phyloP scores from a whole-genome alignment of 371 early-diverging fungal genomes.

The Lichtheimia hyalospora region DNA sequence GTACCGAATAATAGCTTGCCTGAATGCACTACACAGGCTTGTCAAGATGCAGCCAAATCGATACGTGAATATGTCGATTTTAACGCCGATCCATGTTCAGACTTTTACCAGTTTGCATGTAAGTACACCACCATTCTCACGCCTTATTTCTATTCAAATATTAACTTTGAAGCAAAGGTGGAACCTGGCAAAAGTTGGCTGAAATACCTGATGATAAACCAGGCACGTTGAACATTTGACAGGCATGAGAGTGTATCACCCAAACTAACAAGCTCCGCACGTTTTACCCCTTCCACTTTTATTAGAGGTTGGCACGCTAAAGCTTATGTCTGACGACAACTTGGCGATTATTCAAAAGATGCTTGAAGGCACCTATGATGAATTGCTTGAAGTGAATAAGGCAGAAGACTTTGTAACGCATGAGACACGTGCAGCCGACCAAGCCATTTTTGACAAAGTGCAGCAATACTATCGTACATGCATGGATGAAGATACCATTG shows the following conservation, averaged over 20 bases:
- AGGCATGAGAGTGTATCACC: neutral
- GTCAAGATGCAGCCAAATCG: constrained; percentile 37
- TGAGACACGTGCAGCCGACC: constrained; percentile 19
- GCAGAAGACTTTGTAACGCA: constrained; percentile 9
- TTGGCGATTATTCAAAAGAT: constrained; percentile 22
- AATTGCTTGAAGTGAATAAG: constrained; percentile 4
- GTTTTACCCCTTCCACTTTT: constrained; percentile 1
- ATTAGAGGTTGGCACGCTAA: constrained; percentile 32
- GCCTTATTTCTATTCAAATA: too few relatives aligned
- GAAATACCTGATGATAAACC: constrained; percentile 51
- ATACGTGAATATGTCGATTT: constrained; percentile 37
- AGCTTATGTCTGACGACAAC: constrained; percentile 35
- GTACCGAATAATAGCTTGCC: neutral
- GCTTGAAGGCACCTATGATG: constrained; percentile 24
- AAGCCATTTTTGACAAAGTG: constrained; percentile 42
- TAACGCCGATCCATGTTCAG: constrained; percentile 41
- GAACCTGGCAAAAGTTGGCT: constrained; percentile 38
- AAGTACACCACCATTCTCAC: constrained; percentile 8
- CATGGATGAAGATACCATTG: constrained; percentile 41
- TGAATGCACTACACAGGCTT: constrained; percentile 43
- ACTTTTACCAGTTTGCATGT: constrained; percentile 58
- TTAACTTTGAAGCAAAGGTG: constrained; percentile 30
- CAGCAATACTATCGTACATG: constrained; percentile 50
- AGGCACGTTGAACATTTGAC: constrained; percentile 17
- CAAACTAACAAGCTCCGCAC: neutral